These are phyloP conservation scores for Eruca vesicaria DNA, from an alignment of 441 rosid species.

Conservation along the genomic window DNA sequence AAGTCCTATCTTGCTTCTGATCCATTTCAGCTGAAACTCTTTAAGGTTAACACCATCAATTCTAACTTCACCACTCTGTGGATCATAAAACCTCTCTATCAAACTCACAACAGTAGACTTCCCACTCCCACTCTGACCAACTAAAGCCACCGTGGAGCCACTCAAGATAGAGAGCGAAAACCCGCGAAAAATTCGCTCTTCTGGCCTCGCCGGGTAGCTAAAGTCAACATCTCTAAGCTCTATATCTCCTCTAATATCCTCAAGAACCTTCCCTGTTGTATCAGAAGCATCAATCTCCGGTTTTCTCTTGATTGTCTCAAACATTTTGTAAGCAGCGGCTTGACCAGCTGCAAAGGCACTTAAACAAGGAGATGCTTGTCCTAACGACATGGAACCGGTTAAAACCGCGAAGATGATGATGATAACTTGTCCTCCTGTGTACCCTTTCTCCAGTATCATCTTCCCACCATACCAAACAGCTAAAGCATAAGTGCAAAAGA, in stretches of 20 bases:
- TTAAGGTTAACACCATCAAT: constrained; percentile 37
- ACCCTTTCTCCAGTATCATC: constrained; percentile 69
- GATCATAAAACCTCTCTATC: constrained; percentile 46
- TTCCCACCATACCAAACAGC: constrained; percentile 77
- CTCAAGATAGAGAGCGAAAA: constrained; percentile 58
- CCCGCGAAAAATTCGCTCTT: constrained; percentile 64
- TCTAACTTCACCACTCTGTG: constrained; percentile 27
- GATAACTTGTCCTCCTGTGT: constrained; percentile 64
- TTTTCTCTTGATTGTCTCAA: constrained; percentile 68
- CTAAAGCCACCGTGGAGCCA: constrained; percentile 70
- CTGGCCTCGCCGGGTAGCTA: constrained; percentile 73
- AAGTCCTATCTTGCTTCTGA: constrained; percentile 62
- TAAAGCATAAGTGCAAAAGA: constrained; percentile 61
- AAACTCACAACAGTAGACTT: constrained; percentile 47
- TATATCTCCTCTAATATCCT: constrained; percentile 61
- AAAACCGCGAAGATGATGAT: constrained; percentile 66
- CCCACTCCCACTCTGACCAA: constrained; percentile 56
- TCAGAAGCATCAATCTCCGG: constrained; percentile 76
- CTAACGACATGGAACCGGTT: constrained; percentile 59
- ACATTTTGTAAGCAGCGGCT: constrained; percentile 89
- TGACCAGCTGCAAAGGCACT: constrained; percentile 74
- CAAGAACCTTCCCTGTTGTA: constrained; percentile 48
- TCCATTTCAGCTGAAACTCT: constrained; percentile 38
- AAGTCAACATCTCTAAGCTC: constrained; percentile 66
- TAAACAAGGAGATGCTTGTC: constrained; percentile 76